Percentiles rank a stretch among this genome's conserved stretches.
Evolutionary conservation across 352 stramenopile species (phyloP).

Genomic region (Phytophthora multivora): DNA sequence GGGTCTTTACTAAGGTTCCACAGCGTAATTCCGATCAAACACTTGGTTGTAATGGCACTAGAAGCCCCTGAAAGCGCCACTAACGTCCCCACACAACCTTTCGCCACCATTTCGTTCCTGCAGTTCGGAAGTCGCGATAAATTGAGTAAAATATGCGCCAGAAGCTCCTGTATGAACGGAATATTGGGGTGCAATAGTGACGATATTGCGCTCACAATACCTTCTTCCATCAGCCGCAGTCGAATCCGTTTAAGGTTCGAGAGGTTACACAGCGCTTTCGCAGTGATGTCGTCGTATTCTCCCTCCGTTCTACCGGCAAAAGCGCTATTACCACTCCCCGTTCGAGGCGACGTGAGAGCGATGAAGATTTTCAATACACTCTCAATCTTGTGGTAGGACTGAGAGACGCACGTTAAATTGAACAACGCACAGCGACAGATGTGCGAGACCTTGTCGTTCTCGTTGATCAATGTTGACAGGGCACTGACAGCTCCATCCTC

Average conservation of each 20-base stretch:
- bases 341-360: constrained; percentile 57
- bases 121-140: constrained; percentile 63
- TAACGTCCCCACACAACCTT: constrained; percentile 66
- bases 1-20: constrained; percentile 80
- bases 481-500: constrained; percentile 83
- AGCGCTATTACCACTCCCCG: background rate
- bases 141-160: constrained; percentile 79
- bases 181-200: constrained; percentile 59
- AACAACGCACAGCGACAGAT: constrained; percentile 83
- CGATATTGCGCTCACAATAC: constrained; percentile 74
- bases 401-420: constrained; percentile 88
- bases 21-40: constrained; percentile 59
- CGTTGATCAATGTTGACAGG: constrained; percentile 82
- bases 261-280: constrained; percentile 88
- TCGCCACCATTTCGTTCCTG: constrained; percentile 71
- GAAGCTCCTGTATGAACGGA: constrained; percentile 56
- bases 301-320: constrained; percentile 32
- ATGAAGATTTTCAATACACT: constrained; percentile 79
- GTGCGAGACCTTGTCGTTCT: constrained; percentile 63
- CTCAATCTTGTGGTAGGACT: constrained; percentile 90
- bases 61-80: constrained; percentile 48
- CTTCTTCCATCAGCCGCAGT: constrained; percentile 88
- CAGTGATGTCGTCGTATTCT: constrained; percentile 56
- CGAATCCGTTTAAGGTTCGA: constrained; percentile 87
- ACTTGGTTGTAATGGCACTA: constrained; percentile 41